These are phyloP conservation scores for Scolecobasidium constrictum DNA, from an alignment of 2,329 filamentous ascomycete species.

Conservation along the genomic window DNA sequence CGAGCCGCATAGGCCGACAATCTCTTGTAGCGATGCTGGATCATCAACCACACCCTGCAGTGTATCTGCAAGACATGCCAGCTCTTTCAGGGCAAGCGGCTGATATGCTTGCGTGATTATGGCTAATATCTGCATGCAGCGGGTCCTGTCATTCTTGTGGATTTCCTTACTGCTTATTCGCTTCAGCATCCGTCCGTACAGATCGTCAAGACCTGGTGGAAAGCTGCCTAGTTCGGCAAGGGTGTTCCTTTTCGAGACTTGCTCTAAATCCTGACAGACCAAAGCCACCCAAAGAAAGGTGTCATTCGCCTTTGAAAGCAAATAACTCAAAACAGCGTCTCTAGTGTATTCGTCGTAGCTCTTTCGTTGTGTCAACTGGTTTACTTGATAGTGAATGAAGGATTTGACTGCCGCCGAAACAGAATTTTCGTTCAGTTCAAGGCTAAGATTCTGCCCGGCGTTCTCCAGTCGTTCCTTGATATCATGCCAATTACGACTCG, in stretches of 20 bases:
- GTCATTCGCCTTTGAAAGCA: slow-evolving; percentile 23
- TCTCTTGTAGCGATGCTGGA: slow-evolving; percentile 13
- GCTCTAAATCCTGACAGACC: slow-evolving; percentile 23
- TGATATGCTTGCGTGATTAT: slow-evolving; percentile 21
- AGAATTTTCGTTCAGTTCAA: slow-evolving; percentile 24
- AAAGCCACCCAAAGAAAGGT: slow-evolving; percentile 38
- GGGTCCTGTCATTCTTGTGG: slow-evolving; percentile 16
- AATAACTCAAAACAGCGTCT: slow-evolving; percentile 14
- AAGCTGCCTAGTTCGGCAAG: slow-evolving; percentile 16
- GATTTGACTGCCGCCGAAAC: slow-evolving; percentile 23
- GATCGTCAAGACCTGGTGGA: slow-evolving; percentile 22
- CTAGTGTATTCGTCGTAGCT: slow-evolving; percentile 15
- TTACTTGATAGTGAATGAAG: slow-evolving; percentile 28
- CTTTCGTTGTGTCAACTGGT: slow-evolving; percentile 17
- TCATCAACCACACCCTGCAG: slow-evolving; percentile 12
- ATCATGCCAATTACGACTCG: slow-evolving; percentile 30
- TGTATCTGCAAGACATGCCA: slow-evolving; percentile 17
- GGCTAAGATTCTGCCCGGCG: slow-evolving; percentile 16
- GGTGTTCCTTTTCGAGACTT: slow-evolving; percentile 12
- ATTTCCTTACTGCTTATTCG: too few species aligned
- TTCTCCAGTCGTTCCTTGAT: slow-evolving; percentile 25
- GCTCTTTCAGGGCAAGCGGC: slow-evolving; percentile 27
- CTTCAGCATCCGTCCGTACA: slow-evolving; percentile 30
- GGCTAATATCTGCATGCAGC: slow-evolving; percentile 26
- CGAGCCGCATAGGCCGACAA: slow-evolving; percentile 28